Evolutionary conservation across 208 protist species (phyloP).

Genomic region (Herpetomonas tarakana): DNA sequence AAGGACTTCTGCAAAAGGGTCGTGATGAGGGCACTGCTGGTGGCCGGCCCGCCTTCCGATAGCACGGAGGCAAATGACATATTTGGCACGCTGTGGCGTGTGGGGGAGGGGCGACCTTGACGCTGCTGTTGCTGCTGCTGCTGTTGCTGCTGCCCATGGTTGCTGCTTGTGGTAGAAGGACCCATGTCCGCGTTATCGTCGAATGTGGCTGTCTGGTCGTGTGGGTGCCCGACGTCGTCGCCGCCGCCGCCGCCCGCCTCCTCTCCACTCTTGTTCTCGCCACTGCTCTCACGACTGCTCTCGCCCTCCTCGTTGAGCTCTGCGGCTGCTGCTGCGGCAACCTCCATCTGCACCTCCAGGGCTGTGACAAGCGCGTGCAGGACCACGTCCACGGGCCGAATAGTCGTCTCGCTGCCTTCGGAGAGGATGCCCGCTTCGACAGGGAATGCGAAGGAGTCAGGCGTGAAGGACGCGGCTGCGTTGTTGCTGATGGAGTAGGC

Average conservation of each 20-base stretch:
- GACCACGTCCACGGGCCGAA: not conserved
- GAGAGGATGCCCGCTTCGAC: conserved; percentile 1
- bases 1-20: not conserved
- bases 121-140: not conserved
- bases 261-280: no score
- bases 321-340: not conserved
- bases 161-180: no score
- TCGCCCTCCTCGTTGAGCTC: not conserved
- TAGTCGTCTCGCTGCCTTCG: not conserved
- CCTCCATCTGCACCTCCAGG: not conserved
- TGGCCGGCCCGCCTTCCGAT: not conserved
- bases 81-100: not conserved
- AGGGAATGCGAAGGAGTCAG: not conserved
- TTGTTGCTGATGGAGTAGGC: not conserved
- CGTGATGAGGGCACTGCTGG: not conserved
- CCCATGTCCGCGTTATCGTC: not conserved
- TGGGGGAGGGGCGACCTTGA: not conserved
- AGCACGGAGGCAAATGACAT: not conserved
- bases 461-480: not conserved
- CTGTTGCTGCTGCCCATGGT: not conserved
- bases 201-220: not conserved
- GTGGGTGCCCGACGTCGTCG: not conserved
- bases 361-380: not conserved
- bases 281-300: not conserved
- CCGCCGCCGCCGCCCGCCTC: not conserved